Base-by-base conservation (phyloP, 169 alveolate species). In the Eimeria brunetti region DNA sequence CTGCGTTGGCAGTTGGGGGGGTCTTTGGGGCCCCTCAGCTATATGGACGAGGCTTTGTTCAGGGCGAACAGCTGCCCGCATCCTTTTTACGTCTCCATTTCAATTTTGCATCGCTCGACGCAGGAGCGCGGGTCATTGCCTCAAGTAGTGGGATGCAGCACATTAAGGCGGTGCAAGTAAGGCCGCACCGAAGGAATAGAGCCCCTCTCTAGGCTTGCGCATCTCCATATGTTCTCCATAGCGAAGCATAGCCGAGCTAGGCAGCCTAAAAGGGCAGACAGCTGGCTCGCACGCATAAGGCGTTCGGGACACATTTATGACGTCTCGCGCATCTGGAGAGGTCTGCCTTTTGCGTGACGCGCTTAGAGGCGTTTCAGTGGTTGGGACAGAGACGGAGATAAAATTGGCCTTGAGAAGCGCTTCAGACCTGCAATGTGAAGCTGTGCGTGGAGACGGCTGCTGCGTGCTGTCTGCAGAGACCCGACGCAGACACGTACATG, bases 121-220 rank as follows among this genome's bases (percentile, higher is more conserved):
- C 98, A 18, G 98, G 98, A 18, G 97, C 98, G 14, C 97, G 97
- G 88, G 95, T 97, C 56, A 96, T 97, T 58, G 98, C 98, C 30
- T 96, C 97, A 46, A 96, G 98, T 51, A 89, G 94, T 51, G 96
- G 97, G 24, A 85, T 97, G 46, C 76, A 95, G 53, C 94, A 96
- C 90, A 53, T 96, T 41, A 91, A 96, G 53, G 96, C 94, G 83
- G 96, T 97, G 46, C 97, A 96, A 81, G 96, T 90, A 92, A 94
- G 91, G 85, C 64, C 44, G 41, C 62, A 24, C 44, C 36, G 86
- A 64, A n/a, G 18, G 41, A 64, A 20, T 64, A 24, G 75, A 64
- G 41, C 75, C 51, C n/a, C 53, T 38, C 38, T 73, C 24, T 73
- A 38, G 51, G 83, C 53, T 36, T 11, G 44, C 12, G 14, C 12